Base-by-base conservation (phyloP, 208 protist genomes). In the Leishmania turanica region DNA sequence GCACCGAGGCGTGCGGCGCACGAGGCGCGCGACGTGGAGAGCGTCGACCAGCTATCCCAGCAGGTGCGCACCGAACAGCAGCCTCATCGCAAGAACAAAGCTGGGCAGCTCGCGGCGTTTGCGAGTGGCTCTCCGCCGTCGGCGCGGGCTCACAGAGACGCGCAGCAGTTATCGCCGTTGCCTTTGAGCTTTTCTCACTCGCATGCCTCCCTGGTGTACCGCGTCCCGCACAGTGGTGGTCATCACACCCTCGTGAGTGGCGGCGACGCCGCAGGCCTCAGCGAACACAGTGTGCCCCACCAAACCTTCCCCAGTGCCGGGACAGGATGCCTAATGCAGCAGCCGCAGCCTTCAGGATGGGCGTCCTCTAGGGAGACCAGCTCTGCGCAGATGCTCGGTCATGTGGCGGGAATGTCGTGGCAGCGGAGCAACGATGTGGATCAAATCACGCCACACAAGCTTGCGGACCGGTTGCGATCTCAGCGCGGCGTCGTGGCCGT, bases 391-490 rank as follows among this genome's bases (percentile, higher is more conserved):
- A 64, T 73, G 60, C 53, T 81, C 27, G 40, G 78, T 79, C 65
- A 34, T 78, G 47, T 74, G 42, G 40, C 88, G 45, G 77, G 78
- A 68, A 79, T 82, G 78, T 69, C 60, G 77, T 78, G 82, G 75
- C 78, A 84, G 49, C 85, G 88, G 58, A 88, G 87, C 51, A 82
- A 84, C 66, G 78, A 79, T 27, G 85, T 92, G 3, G 89, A 96
- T 71, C 66, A 80, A 4, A 78, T 96, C 51, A 80, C 76, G 17
- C 54, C 75, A 5, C 79, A 74, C 27, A 87, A 87, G 76, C 84
- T 96, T 21, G 71, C 66, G 3, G 51, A 81, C 37, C 87, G 88
- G n/a, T 78, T 96, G 60, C 82, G 76, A n/a, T 89, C 82, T 49
- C 84, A 93, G 42, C 82, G 81, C 71, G 85, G 81, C 58, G 80